These are phyloP conservation scores for Chytriomyces confervae DNA, from an alignment of 192 early-diverging fungal genomes.

Conservation along the genomic window DNA sequence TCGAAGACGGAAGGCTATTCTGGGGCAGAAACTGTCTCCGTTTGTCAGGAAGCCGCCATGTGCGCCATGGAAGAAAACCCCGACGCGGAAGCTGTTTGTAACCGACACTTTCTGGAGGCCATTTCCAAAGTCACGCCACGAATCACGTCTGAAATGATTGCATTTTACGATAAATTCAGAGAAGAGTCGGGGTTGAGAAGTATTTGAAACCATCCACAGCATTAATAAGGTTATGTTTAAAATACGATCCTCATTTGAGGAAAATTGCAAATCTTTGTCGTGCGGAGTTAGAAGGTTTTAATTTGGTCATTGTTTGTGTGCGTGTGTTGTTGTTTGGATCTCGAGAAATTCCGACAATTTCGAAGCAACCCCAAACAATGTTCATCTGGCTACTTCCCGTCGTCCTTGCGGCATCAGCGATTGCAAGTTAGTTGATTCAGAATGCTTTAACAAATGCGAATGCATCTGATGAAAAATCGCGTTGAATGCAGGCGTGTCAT, in stretches of 20 bases:
- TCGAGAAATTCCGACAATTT: too few relatives aligned
- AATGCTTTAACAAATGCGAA: neutral
- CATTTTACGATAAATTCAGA: constrained; percentile 83
- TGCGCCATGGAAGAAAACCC: constrained; percentile 86
- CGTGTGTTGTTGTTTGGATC: too few relatives aligned
- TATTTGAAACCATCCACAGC: constrained; percentile 1
- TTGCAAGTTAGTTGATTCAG: too few relatives aligned
- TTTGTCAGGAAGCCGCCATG: constrained; percentile 95
- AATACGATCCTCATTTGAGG: too few relatives aligned
- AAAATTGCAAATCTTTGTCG: constrained; percentile 8
- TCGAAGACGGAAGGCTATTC: constrained; percentile 86
- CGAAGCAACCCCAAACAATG: too few relatives aligned
- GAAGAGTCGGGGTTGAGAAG: constrained; percentile 43
- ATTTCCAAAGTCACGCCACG: constrained; percentile 66
- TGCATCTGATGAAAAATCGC: neutral
- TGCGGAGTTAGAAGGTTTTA: too few relatives aligned
- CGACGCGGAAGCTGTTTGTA: constrained; percentile 21
- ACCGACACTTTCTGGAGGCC: constrained; percentile 71
- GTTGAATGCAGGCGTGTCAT: neutral
- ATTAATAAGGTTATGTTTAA: too few relatives aligned
- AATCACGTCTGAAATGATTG: constrained; percentile 90
- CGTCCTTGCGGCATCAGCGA: too few relatives aligned
- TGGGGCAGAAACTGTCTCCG: constrained; percentile 90
- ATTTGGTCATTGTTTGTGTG: too few relatives aligned
- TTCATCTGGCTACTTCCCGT: too few relatives aligned